These are phyloP conservation scores for Amanita molliuscula DNA, from an alignment of 768 basidiomycete genomes.

Conservation along the genomic window DNA sequence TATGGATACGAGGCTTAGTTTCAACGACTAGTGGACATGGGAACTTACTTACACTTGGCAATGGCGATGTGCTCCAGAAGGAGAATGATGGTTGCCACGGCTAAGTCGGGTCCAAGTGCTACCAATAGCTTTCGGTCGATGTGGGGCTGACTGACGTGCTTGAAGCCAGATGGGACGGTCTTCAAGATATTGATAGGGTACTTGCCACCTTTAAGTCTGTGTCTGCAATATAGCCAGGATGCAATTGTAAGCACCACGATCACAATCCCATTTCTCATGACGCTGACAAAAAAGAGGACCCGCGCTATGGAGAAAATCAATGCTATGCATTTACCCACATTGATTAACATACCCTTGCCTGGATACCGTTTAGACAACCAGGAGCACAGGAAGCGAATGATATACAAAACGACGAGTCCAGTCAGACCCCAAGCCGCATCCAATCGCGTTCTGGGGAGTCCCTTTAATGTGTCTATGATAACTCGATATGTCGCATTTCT, in stretches of 20 bases:
- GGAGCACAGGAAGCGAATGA: slow-evolving; percentile 50
- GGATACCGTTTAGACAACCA: slow-evolving; percentile 49
- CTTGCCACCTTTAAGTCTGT: slow-evolving; percentile 48
- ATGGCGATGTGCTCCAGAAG: slow-evolving; percentile 96
- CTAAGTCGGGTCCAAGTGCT: slow-evolving; percentile 68
- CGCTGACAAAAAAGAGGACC: slow-evolving; percentile 67
- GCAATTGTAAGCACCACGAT: slow-evolving; percentile 80
- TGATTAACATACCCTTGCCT: slow-evolving; percentile 30
- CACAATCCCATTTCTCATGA: slow-evolving; percentile 79
- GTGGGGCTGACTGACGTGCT: slow-evolving; percentile 37
- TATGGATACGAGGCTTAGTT: slow-evolving; percentile 17
- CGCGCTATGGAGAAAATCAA: slow-evolving; percentile 32
- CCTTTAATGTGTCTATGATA: slow-evolving; percentile 88
- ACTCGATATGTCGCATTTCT: slow-evolving; percentile 78
- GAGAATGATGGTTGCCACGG: slow-evolving; percentile 81
- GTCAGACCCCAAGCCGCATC: slow-evolving; percentile 90
- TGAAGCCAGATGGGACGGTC: slow-evolving; percentile 78
- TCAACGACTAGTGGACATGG: neutral
- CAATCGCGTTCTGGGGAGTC: slow-evolving; percentile 54
- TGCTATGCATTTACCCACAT: slow-evolving; percentile 9
- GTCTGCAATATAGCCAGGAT: slow-evolving; percentile 74
- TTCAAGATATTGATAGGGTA: slow-evolving; percentile 80
- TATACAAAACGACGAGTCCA: slow-evolving; percentile 61
- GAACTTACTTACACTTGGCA: slow-evolving; percentile 66
- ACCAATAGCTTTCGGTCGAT: slow-evolving; percentile 37